These are phyloP conservation scores for Salix caprea DNA, from an alignment of 345 rosid species.

Conservation along the genomic window DNA sequence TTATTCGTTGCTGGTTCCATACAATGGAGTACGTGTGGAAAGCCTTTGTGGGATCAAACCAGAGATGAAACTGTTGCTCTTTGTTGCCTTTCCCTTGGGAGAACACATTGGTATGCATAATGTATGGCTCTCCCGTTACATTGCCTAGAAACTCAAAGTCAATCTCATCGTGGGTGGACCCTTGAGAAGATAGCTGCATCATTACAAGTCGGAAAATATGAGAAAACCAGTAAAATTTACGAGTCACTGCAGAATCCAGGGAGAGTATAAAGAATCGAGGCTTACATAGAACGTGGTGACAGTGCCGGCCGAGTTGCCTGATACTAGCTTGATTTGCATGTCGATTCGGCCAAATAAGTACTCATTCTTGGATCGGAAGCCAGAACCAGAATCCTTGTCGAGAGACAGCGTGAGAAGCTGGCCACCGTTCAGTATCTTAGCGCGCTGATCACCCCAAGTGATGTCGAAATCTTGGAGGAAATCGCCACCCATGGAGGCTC, in stretches of 20 bases:
- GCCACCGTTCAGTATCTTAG: constrained; percentile 6
- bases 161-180: constrained; percentile 11
- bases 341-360: constrained; percentile 11
- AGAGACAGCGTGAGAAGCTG: constrained; percentile 5
- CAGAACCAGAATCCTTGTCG: constrained; percentile 4
- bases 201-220: neutral
- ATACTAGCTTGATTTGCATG: constrained; percentile 7
- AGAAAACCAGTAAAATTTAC: neutral
- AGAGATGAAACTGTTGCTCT: constrained; percentile 11
- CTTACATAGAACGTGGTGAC: constrained; percentile 10
- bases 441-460: constrained; percentile 9
- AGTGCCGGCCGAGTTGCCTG: constrained; percentile 15
- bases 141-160: constrained; percentile 12
- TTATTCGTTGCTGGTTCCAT: constrained; percentile 3
- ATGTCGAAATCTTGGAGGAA: constrained; percentile 6
- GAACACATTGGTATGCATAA: constrained; percentile 11
- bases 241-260: neutral
- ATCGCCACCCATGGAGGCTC: neutral
- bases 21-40: constrained; percentile 11
- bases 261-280: neutral
- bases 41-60: constrained; percentile 15
- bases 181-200: constrained; percentile 9
- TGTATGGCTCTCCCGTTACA: constrained; percentile 4
- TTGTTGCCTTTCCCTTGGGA: constrained; percentile 2
- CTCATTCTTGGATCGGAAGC: constrained; percentile 10